These are phyloP conservation scores for Irpex lacteus DNA, from an alignment of 1,284 basidiomycete genomes.

Conservation along the genomic window DNA sequence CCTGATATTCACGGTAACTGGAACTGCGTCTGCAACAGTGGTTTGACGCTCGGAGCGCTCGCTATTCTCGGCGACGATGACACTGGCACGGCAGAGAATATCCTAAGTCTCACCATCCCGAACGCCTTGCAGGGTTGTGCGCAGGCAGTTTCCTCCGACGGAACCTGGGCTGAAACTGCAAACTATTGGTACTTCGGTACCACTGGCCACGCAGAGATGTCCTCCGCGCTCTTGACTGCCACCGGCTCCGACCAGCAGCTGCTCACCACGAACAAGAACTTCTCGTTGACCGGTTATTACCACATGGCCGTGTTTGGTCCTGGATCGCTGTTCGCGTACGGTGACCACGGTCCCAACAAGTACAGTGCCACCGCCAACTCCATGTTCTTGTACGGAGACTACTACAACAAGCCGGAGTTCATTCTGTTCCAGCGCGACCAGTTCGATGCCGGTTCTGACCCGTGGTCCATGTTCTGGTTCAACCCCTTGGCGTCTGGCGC, in stretches of 20 bases:
- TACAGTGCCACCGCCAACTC: conserved; percentile 79
- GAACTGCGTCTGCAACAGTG: conserved; percentile 97
- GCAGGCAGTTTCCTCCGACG: conserved; percentile 62
- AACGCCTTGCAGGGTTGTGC: conserved; percentile 86
- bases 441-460: conserved; percentile 76
- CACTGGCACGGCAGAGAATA: conserved; percentile 64
- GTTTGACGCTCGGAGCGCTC: conserved; percentile 85
- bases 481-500: conserved; percentile 80
- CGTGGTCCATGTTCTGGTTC: conserved; percentile 99
- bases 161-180: conserved; percentile 93
- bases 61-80: conserved; percentile 88
- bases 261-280: conserved; percentile 67
- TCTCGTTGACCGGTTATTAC: conserved; percentile 77
- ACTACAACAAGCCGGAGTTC: conserved; percentile 72
- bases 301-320: conserved; percentile 90
- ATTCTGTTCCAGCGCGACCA: conserved; percentile 93
- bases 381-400: conserved; percentile 69
- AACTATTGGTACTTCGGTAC: conserved; percentile 98
- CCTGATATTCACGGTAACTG: conserved; percentile 77
- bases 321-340: conserved; percentile 88
- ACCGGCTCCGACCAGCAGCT: conserved; percentile 84
- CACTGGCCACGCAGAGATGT: conserved; percentile 91
- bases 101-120: conserved; percentile 68
- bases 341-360: conserved; percentile 96
- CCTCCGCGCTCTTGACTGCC: conserved; percentile 80